Evolutionary conservation across 139 green algal genomes (phyloP).

Genomic region (Protoeuglena noctilucae): DNA sequence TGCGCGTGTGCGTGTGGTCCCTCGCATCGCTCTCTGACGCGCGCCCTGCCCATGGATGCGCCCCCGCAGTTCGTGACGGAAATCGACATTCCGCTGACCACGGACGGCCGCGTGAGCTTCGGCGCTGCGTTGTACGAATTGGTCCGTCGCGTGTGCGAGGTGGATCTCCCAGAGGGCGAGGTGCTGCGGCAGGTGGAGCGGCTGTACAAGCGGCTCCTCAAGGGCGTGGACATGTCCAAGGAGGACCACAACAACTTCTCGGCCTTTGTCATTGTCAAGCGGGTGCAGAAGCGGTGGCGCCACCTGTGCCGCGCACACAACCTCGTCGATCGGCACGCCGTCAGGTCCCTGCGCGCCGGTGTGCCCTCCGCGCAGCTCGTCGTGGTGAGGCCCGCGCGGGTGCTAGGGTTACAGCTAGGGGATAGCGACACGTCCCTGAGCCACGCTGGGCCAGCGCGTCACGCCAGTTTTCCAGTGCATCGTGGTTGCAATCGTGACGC

Average conservation of each 20-base stretch:
- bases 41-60: no score
- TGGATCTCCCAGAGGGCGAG: conserved; percentile 37
- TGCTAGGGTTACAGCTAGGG: no score
- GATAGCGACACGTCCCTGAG: no score
- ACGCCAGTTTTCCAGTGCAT: no score
- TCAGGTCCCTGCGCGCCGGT: no score
- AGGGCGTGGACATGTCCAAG: conserved; percentile 11
- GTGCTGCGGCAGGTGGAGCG: conserved; percentile 36
- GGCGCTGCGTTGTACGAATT: conserved; percentile 47
- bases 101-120: conserved; percentile 36
- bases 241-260: conserved; percentile 52
- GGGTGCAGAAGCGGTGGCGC: conserved; percentile 51
- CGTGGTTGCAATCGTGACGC: no score
- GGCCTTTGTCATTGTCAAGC: conserved; percentile 40
- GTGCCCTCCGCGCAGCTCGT: no score
- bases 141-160: conserved; percentile 36
- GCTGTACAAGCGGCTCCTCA: conserved; percentile 44
- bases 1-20: background rate
- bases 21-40: background rate
- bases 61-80: conserved; percentile 59
- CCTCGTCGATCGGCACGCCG: no score
- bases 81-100: conserved; percentile 53
- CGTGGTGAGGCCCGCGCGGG: no score
- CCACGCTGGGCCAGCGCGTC: no score
- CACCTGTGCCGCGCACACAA: conserved; percentile 28